Base-by-base conservation (phyloP, 2,329 filamentous ascomycete genomes). In the Colletotrichum tropicicola region DNA sequence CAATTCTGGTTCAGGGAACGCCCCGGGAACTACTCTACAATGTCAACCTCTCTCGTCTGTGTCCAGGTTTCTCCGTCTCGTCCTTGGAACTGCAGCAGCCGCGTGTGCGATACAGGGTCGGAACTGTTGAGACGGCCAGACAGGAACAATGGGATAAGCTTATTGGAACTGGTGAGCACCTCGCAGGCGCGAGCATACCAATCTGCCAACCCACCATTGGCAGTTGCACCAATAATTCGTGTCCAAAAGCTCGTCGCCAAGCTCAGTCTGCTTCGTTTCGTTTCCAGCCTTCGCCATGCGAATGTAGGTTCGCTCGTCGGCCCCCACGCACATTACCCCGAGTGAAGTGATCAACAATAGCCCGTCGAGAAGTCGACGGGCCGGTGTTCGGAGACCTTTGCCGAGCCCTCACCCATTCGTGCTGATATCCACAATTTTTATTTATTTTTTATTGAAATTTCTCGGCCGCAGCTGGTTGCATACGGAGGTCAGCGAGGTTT, bases 381-480 rank as follows among this genome's bases (percentile, higher is more conserved):
- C 13, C 28, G 37, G 19, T 44, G 32, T 37, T 37, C 44, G 44
- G 57, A 65, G 44, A 56, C 62, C 57, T 52, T 49, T 51, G 49
- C 57, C 43, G 57, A 62, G 19, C 27, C 32, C 23, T 61, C 43
- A 56, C 57, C 57, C 51, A 44, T 51, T 62, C 27, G 43, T 17
- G 12, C 25, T 17, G 23, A 60, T 60, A 64, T 61, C 61, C 61
- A 65, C 57, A 61, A 30, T 55, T 35, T 9, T 23, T n/a, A n/a
- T n/a, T n/a, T n/a, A n/a, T n/a, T n/a, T n/a, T n/a, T n/a, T n/a
- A n/a, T 23, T 45, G 19, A 44, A 49, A 21, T 23, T 48, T 47
- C 19, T 25, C 25, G 28, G 30, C 39, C 21, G 23, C 37, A 17
- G 32, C 25, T 35, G 17, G 32, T 52, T 21, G 39, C 56, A 49